phyloP scores from a whole-genome alignment of 441 rosid genomes.

The Croton setiger region DNA sequence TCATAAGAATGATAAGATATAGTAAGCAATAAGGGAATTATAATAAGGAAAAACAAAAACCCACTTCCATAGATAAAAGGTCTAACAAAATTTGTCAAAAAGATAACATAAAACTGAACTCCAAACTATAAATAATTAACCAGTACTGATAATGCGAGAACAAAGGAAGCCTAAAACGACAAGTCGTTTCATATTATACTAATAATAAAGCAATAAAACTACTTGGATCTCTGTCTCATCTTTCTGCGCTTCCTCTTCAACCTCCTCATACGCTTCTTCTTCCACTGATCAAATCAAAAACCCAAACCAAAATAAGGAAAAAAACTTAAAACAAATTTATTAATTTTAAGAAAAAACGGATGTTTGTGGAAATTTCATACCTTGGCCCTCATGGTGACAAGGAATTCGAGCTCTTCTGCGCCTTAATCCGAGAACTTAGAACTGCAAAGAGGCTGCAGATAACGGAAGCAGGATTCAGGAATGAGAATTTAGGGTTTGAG shows the following conservation, averaged over 20 bases:
- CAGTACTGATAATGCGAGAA: slow-evolving; percentile 9
- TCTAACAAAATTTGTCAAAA: slow-evolving; percentile 4
- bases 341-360: too few relatives aligned
- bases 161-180: slow-evolving; percentile 16
- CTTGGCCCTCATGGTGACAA: slow-evolving; percentile 67
- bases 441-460: not conserved
- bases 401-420: not conserved
- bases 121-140: not conserved
- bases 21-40: not conserved
- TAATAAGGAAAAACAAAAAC: not conserved
- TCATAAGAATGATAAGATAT: not conserved
- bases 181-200: not conserved
- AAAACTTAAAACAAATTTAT: not conserved
- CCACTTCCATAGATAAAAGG: not conserved
- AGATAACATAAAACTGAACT: slow-evolving; percentile 5
- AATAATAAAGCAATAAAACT: slow-evolving; percentile 18
- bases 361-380: slow-evolving; percentile 32
- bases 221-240: slow-evolving; percentile 80
- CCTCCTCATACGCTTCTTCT: slow-evolving; percentile 77
- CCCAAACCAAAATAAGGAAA: not conserved
- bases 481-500: rapidly evolving
- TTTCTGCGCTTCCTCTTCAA: slow-evolving; percentile 80
- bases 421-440: slow-evolving; percentile 18
- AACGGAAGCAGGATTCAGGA: not conserved
- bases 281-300: slow-evolving; percentile 42